Evolutionary conservation across 495 filamentous ascomycete species (phyloP).

Genomic region (Sphaerosporella brunnea): DNA sequence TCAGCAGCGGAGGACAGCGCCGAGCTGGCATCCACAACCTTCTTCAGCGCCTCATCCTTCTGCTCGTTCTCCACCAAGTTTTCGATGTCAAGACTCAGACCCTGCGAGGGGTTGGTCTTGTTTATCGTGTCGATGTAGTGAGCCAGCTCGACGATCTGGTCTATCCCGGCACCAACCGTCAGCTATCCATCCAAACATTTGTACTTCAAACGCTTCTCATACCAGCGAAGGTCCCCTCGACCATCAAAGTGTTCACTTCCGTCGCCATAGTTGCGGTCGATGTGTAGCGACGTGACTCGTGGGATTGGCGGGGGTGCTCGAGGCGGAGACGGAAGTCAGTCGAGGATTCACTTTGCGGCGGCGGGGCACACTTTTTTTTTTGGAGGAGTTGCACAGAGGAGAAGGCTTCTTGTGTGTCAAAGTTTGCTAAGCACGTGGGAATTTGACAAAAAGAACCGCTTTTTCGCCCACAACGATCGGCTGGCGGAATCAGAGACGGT

Average conservation of each 20-base stretch:
- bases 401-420: conserved; percentile 2
- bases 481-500: no score
- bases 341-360: not conserved
- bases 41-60: conserved; percentile 74
- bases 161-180: conserved; percentile 10
- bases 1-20: conserved; percentile 68
- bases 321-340: conserved; percentile 1
- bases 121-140: conserved; percentile 23
- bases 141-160: conserved; percentile 26
- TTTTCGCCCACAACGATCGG: no score
- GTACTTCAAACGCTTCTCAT: no score
- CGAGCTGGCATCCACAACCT: conserved; percentile 56
- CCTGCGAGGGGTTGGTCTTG: conserved; percentile 7
- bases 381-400: no score
- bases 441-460: no score
- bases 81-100: conserved; percentile 15
- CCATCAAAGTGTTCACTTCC: conserved; percentile 25
- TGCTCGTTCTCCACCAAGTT: conserved; percentile 49
- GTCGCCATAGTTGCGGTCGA: conserved; percentile 20
- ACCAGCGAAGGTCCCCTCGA: conserved; percentile 26
- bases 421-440: not conserved
- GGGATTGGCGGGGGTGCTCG: conserved; percentile 4
- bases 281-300: not conserved
- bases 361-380: conserved; percentile 5
- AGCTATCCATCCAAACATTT: conserved; percentile 10